Base-by-base conservation (phyloP, 106 monocot genomes). In the Dendrobium chrysotoxum region DNA sequence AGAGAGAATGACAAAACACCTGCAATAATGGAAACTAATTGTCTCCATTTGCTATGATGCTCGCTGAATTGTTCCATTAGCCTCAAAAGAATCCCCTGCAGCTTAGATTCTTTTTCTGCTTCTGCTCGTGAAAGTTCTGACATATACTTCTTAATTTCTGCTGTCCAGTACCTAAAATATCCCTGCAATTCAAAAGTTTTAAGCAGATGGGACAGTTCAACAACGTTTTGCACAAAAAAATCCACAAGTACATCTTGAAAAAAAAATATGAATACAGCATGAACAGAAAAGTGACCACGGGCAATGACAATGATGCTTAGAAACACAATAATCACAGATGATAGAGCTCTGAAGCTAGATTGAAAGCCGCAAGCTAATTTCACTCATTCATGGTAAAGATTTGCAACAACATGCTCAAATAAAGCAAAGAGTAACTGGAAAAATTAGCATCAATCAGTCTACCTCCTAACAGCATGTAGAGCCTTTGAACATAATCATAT, bases 121-220 rank as follows among this genome's bases (percentile, higher is more conserved):
- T 94, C 92, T 66, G 92, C 90, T 86, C 75, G 85, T 79, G 97
- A 85, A 77, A 90, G 94, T 78, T 98, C 89, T 80, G 83, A 78
- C 77, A 97, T 75, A 61, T 85, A 88, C 40, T 86, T 84, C 72
- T 91, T 97, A 41, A 94, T 88, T 91, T 90, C 81, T 79, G 91
- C 86, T 28, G 97, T 97, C 94, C 94, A 94, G 78, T 92, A 97
- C 39, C 97, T 83, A 44, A 83, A 97, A 83, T 82, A 97, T 75
- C 97, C 97, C 97, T 97, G 82, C 18, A 82, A 57, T 85, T 66
- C 44, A 47, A 68, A 73, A 85, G 79, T 54, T 71, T 75, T 75
- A 9, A 72, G 46, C 41, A 58, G 20, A 28, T 28, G 47, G 18
- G 4, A 40, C 39, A 79, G 4, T 41, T 15, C 21, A 21, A 38